These are phyloP conservation scores for Pleurotus eryngii DNA, from an alignment of 768 basidiomycete genomes.

Conservation along the genomic window DNA sequence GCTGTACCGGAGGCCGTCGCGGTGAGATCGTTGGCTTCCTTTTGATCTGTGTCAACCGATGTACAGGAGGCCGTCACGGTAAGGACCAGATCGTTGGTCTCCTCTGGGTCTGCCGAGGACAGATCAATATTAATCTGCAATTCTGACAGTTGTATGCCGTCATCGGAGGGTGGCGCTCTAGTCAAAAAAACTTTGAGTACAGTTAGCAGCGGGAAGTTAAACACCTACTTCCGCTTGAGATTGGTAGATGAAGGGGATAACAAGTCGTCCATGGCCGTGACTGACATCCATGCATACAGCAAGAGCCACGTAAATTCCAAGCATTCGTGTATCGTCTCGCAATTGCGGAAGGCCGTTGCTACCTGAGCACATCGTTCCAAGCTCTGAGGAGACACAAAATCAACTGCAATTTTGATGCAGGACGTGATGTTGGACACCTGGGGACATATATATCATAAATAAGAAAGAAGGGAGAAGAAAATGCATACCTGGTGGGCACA, in stretches of 20 bases:
- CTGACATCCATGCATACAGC: neutral
- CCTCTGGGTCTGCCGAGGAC: too few species aligned
- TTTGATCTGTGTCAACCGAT: too few species aligned
- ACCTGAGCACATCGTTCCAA: neutral
- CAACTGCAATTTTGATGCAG: constrained; percentile 6
- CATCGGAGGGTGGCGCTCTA: too few species aligned
- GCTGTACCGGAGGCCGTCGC: too few species aligned
- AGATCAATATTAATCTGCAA: too few species aligned
- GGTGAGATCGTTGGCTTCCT: too few species aligned
- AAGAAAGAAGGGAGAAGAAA: constrained; percentile 5
- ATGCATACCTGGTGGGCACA: constrained; percentile 58
- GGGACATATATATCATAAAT: neutral
- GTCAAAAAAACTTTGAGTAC: neutral
- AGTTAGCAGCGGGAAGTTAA: neutral
- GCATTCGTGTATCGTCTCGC: neutral
- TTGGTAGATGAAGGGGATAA: neutral
- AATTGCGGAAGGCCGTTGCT: neutral
- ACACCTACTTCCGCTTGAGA: neutral
- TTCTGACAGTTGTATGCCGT: too few species aligned
- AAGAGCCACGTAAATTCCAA: neutral
- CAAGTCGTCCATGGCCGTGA: neutral
- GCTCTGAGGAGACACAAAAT: constrained; percentile 1
- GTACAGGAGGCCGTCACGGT: too few species aligned
- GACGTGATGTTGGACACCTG: constrained; percentile 3
- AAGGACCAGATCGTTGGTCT: too few species aligned